Percentiles rank a stretch among this genome's conserved stretches.
phyloP scores from a whole-genome alignment of 352 stramenopile genomes.

The Peronospora belbahrii region DNA sequence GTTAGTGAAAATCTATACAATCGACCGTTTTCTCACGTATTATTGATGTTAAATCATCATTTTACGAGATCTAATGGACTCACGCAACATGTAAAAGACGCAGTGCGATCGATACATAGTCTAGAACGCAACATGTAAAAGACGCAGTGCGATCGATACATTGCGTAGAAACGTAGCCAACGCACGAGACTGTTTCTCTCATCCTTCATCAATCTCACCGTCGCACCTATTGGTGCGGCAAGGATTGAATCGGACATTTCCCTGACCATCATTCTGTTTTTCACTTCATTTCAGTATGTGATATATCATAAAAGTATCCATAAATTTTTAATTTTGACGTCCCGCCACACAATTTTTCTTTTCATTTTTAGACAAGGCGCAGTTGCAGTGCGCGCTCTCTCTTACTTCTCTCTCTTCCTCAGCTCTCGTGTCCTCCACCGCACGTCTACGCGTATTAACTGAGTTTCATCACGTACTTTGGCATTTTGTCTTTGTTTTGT shows the following conservation, averaged over 20 bases:
- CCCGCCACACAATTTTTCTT: slow-evolving; percentile 3
- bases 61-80: neutral
- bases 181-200: slow-evolving; percentile 18
- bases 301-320: too few species aligned
- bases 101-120: neutral
- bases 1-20: slow-evolving; percentile 1
- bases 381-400: neutral
- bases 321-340: slow-evolving; percentile 15
- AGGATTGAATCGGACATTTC: slow-evolving; percentile 4
- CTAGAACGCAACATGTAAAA: slow-evolving; percentile 12
- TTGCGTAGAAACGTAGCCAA: slow-evolving; percentile 29
- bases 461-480: neutral
- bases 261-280: slow-evolving; percentile 14
- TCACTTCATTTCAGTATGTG: slow-evolving; percentile 3
- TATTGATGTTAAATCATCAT: too few species aligned
- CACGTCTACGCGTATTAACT: neutral
- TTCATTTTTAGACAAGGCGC: neutral
- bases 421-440: neutral
- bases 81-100: slow-evolving; percentile 18
- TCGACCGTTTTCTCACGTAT: too few species aligned
- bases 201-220: slow-evolving; percentile 1
- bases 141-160: slow-evolving; percentile 1
- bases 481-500: neutral
- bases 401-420: neutral
- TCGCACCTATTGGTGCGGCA: slow-evolving; percentile 15